Conservation (phyloP, 2,329 filamentous ascomycete genomes). For the Dothideomycetidae sp. region DNA sequence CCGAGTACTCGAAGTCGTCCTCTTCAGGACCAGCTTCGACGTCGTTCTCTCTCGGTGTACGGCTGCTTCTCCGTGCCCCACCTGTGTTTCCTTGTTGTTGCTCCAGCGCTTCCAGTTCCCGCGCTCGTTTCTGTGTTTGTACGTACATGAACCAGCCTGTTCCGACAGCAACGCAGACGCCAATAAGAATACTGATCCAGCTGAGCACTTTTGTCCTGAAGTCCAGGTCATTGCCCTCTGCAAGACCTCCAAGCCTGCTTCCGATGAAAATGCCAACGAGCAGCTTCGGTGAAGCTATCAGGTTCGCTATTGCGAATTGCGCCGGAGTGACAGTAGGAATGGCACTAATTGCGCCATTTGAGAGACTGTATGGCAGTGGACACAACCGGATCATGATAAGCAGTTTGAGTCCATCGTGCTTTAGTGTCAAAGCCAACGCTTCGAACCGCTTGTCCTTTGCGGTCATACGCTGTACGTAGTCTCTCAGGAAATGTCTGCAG, state of each 20-base stretch:
- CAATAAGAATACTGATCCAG: slow-evolving; percentile 65
- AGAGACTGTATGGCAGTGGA: slow-evolving; percentile 80
- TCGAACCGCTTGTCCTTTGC: slow-evolving; percentile 76
- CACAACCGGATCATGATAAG: slow-evolving; percentile 86
- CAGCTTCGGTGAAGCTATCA: slow-evolving; percentile 70
- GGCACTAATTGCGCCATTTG: slow-evolving; percentile 87
- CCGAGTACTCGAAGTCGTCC: slow-evolving; percentile 28
- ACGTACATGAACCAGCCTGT: slow-evolving; percentile 81
- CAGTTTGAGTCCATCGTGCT: slow-evolving; percentile 78
- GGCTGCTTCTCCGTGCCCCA: slow-evolving; percentile 17
- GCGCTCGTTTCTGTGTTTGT: slow-evolving; percentile 37
- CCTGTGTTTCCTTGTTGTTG: slow-evolving; percentile 17
- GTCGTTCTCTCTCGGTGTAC: slow-evolving; percentile 2
- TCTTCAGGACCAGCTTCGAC: slow-evolving; percentile 16
- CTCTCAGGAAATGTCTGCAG: slow-evolving; percentile 62
- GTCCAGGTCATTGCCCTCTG: slow-evolving; percentile 79
- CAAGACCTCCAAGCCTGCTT: slow-evolving; percentile 63
- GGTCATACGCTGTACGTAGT: slow-evolving; percentile 66
- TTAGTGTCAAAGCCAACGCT: slow-evolving; percentile 73
- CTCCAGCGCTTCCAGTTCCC: slow-evolving; percentile 34
- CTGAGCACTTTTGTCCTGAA: slow-evolving; percentile 64
- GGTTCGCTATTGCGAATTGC: slow-evolving; percentile 69
- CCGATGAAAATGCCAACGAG: slow-evolving; percentile 90
- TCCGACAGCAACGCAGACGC: slow-evolving; percentile 53
- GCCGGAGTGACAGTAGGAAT: slow-evolving; percentile 72